Evolutionary conservation across 225 moss, liverwort and hornwort species (phyloP), one percentile per base, ranked within the genome.

Genomic region (Bryoerythrophyllum caledonicum): DNA sequence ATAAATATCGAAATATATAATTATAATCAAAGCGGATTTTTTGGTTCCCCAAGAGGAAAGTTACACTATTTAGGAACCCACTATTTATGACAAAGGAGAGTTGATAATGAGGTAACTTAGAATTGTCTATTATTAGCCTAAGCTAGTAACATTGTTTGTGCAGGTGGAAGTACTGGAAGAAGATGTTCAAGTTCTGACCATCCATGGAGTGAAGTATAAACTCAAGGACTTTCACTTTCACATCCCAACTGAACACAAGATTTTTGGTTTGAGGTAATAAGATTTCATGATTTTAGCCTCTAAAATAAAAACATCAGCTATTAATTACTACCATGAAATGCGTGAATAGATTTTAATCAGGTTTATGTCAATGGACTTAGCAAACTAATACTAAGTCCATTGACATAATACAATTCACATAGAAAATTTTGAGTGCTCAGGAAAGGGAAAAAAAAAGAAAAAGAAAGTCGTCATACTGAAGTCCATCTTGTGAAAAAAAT

Each of bases 181-280:
- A 0, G 52, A 21, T 23, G 16, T 28, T 40, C 66, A 51, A 3
- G 21, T 5, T 23, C 43, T 73, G 17, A 73, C n/a, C 7, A 51
- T 79, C 6, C 6, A 38, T 4, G 28, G 52, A 0, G 12, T 67
- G 2, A 10, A 5, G 0, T 79, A 73, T 21, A 0, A 17, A 16
- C 79, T 79, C 3, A 13, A 67, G 23, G 23, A 52, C 1, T 21
- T 79, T 17, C 73, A 79, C 30, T 73, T 73, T 67, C 79, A 79
- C 27, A 1, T 52, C 1, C 67, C 40, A 30, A 79, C 67, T 40
- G 79, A 79, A 73, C 79, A 79, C 27, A 4, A 1, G 10, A 8
- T 60, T 67, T 0, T 0, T 0, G 0, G 0, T 16, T 0, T 0
- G 2, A 73, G 60, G 73, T 79, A 44, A 28, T 7, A 0, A 16